phyloP scores from a whole-genome alignment of 2,329 filamentous ascomycete species.

The Albophoma yamanashiensis region DNA sequence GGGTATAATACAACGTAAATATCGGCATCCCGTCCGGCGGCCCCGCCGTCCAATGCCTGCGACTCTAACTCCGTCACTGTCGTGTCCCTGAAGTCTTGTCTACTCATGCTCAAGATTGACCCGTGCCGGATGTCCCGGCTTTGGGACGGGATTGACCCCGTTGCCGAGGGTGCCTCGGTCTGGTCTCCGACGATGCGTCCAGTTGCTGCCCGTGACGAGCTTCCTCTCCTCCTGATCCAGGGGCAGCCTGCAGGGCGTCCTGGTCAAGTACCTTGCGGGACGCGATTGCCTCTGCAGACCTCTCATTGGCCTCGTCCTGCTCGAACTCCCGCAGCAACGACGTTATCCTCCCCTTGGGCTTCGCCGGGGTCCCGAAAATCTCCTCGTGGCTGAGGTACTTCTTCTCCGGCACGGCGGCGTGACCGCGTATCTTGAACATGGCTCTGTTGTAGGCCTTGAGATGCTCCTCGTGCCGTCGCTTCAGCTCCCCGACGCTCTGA shows the following conservation, averaged over 20 bases:
- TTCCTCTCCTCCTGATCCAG: neutral
- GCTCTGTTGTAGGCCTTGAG: conserved; percentile 11
- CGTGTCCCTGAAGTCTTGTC: neutral
- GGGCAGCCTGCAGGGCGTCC: neutral
- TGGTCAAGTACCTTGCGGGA: neutral
- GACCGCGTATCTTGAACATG: conserved; percentile 19
- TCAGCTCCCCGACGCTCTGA: conserved; percentile 10
- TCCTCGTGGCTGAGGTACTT: conserved; percentile 15
- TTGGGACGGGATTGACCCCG: neutral
- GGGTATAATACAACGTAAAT: neutral
- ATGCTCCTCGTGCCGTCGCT: conserved; percentile 14
- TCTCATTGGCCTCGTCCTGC: neutral
- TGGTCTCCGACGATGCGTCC: neutral
- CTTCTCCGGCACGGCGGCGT: conserved; percentile 12
- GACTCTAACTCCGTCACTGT: neutral
- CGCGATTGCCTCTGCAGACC: too few relatives aligned
- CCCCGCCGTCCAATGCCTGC: neutral
- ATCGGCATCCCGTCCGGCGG: neutral
- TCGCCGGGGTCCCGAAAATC: conserved; percentile 16
- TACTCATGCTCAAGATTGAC: neutral
- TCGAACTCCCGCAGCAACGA: conserved; percentile 1
- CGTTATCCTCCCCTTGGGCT: conserved; percentile 5
- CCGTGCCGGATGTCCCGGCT: neutral
- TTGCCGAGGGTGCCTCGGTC: neutral
- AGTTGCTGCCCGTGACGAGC: neutral